phyloP scores from a whole-genome alignment of 305 asterid species.

The Withania somnifera region DNA sequence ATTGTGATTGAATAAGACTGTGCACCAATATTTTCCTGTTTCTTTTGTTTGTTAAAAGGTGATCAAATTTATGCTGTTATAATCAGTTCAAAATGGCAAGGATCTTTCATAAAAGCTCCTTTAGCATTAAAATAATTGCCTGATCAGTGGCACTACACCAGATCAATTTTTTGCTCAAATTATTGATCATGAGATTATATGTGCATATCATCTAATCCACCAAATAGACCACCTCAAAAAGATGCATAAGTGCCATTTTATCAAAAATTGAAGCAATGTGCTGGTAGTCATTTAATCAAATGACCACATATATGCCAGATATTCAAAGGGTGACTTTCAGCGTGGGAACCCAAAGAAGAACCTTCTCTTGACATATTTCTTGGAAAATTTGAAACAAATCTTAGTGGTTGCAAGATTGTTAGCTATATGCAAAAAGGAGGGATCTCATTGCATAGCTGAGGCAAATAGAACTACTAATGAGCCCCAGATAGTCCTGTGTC shows the following conservation, averaged over 20 bases:
- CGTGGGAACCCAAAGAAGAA: neutral
- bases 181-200: neutral
- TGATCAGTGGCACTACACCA: neutral
- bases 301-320: neutral
- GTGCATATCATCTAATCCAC: neutral
- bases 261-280: neutral
- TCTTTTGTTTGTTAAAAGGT: neutral
- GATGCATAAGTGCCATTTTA: neutral
- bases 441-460: neutral
- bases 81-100: neutral
- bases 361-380: neutral
- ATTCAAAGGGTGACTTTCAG: neutral
- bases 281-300: neutral
- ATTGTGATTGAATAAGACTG: neutral
- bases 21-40: neutral
- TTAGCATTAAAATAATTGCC: neutral
- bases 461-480: neutral
- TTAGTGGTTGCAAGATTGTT: neutral
- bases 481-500: neutral
- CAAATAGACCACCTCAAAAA: neutral
- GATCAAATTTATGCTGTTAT: neutral
- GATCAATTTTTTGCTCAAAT: neutral
- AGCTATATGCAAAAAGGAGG: neutral
- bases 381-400: neutral
- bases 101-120: neutral